Base-by-base conservation (phyloP, 2,329 filamentous ascomycete genomes). In the Aspergillus hiratsukae region DNA sequence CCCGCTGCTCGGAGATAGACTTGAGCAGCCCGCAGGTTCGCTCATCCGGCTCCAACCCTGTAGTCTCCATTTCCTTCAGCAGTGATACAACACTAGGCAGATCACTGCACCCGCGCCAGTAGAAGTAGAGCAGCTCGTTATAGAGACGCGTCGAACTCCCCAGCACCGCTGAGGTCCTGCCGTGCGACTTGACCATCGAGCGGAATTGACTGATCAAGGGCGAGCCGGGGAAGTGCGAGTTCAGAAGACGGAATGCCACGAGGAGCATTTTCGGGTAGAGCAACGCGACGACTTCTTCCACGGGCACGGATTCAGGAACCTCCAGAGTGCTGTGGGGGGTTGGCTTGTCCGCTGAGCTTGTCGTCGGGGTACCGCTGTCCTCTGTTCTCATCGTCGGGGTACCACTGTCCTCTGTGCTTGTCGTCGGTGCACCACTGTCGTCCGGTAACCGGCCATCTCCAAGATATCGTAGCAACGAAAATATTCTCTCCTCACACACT, bases 41-140 rank as follows among this genome's bases (percentile, higher is more conserved):
- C 4, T 57, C 40, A 53, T 75, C 68, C 7, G 72, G 68, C 41
- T 73, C 69, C 49, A 78, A 63, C 4, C 76, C 77, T 4, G 66
- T 70, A n/a, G 71, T 63, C 50, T 77, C 69, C 77, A 80, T 80
- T 49, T 80, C 76, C 25, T 64, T 63, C 9, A 78, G 63, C 9
- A 78, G 65, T 1, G 67, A 63, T 3, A 75, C 64, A 29, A 80
- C 70, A 17, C 67, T 70, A 5, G 70, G 68, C 1, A 80, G 62
- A 48, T 78, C 73, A 6, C 70, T 71, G 51, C 73, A 74, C 4
- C 72, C 70, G 41, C 66, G 64, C 77, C 77, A 79, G 56, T 72
- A 67, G 56, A 76, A 73, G 41, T 68, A 66, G 29, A 80, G 70
- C 57, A 78, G 62, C 45, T 77, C 75, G 58, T 78, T 77, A 64